phyloP scores from a whole-genome alignment of 2,329 filamentous ascomycete species.

The Aspergillus sp. region DNA sequence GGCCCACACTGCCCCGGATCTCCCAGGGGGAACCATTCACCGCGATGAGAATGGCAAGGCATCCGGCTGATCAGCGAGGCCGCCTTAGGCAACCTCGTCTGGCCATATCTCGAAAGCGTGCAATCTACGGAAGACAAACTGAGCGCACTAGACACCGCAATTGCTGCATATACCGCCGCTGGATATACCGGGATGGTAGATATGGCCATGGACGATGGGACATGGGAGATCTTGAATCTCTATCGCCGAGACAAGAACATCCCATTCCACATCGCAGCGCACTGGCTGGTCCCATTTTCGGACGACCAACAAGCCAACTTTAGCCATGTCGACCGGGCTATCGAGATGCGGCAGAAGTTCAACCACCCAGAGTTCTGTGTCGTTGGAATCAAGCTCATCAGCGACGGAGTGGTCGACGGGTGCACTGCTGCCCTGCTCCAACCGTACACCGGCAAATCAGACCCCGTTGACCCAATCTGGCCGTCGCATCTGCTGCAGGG shows the following conservation, averaged over 20 bases:
- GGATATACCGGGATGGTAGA: slow-evolving; percentile 43
- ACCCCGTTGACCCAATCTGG: slow-evolving; percentile 40
- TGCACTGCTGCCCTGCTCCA: slow-evolving; percentile 42
- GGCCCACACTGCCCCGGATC: slow-evolving; percentile 31
- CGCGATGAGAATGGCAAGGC: slow-evolving; percentile 36
- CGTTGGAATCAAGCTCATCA: slow-evolving; percentile 42
- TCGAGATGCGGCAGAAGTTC: slow-evolving; percentile 33
- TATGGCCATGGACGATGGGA: slow-evolving; percentile 45
- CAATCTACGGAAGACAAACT: slow-evolving; percentile 36
- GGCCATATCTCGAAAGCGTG: slow-evolving; percentile 38
- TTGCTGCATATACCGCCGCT: slow-evolving; percentile 34
- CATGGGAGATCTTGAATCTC: slow-evolving; percentile 37
- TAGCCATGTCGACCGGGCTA: slow-evolving; percentile 37
- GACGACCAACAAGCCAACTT: slow-evolving; percentile 31
- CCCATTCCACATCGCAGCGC: slow-evolving; percentile 37
- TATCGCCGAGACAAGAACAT: slow-evolving; percentile 28
- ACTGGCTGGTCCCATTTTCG: slow-evolving; percentile 41
- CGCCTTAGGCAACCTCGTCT: slow-evolving; percentile 36
- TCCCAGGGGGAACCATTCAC: slow-evolving; percentile 39
- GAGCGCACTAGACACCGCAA: slow-evolving; percentile 31
- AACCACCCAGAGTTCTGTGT: slow-evolving; percentile 37
- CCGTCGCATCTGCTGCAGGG: slow-evolving; percentile 31
- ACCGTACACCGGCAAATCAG: slow-evolving; percentile 36
- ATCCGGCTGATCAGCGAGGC: slow-evolving; percentile 39
- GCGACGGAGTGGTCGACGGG: slow-evolving; percentile 43